Evolutionary conservation across 106 monocot species (phyloP), one percentile per base, ranked within the genome.

Genomic region (Triglochin maritima): DNA sequence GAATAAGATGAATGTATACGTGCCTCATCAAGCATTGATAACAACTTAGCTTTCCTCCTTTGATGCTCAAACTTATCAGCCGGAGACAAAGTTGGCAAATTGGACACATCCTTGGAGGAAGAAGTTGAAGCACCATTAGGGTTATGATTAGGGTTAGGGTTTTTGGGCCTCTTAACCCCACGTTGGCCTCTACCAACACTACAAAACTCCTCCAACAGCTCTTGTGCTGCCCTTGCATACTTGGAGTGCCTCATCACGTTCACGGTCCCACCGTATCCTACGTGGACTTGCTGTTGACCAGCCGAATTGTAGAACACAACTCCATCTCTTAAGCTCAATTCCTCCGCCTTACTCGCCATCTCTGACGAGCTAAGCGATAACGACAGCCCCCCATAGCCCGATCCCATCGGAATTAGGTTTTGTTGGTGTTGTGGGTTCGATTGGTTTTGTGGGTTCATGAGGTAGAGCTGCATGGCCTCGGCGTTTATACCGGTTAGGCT

Each of bases 121-220:
- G 52, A 64, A 59, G n/a, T 17, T 7, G 15, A 53, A 62, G 67
- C 54, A n/a, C 43, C 76, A 70, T 47, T 69, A 45, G 47, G 64
- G 45, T 47, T 46, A 59, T 2, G 4, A 65, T 49, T 65, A 50
- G 49, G 65, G 65, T 65, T 66, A 50, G 65, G 50, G 14, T 49
- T 50, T 44, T 56, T 15, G 8, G 50, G 29, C 7, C 52, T 57
- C 10, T 12, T 53, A 62, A 12, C 56, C 51, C 44, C 77, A 2
- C 47, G 6, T 3, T 55, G 9, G 7, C 45, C 78, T 57, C 89
- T 65, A 12, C 86, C 84, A 0, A 89, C 87, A 47, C 81, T 95
- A 76, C 94, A 95, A 65, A 95, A 95, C 81, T 95, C 94, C 71
- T 90, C 87, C 47, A 95, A 62, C 46, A 95, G 83, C 77, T 95